Evolutionary conservation across 805 yeast species (phyloP).

Genomic region (Lipomyces mesembrius): DNA sequence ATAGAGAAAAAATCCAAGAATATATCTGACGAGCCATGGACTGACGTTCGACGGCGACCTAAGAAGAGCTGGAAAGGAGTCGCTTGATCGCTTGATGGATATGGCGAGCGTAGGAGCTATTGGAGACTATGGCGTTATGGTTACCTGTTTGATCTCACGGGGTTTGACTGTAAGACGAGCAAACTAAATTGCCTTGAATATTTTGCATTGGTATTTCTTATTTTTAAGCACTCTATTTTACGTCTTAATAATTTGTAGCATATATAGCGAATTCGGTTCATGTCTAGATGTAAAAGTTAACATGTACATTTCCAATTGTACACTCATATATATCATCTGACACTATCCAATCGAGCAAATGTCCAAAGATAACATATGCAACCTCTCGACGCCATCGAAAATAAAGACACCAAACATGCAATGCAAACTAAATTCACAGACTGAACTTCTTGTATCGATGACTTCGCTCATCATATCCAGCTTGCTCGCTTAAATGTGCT

Average conservation of each 20-base stretch:
- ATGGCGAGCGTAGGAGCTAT: not conserved
- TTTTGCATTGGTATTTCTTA: not conserved
- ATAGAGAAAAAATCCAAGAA: not conserved
- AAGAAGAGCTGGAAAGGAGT: conserved; percentile 5
- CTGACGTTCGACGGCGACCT: conserved; percentile 25
- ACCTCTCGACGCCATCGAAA: not conserved
- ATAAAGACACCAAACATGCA: not conserved
- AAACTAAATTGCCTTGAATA: not conserved
- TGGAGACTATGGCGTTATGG: conserved; percentile 1
- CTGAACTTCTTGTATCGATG: conserved; percentile 29
- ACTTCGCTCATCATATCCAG: conserved; percentile 33
- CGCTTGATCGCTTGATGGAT: not conserved
- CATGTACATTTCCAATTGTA: not conserved
- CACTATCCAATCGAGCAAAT: not conserved
- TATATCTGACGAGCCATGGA: conserved; percentile 19
- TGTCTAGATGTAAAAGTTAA: not conserved
- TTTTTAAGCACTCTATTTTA: not conserved
- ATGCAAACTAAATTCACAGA: not conserved
- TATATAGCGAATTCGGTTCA: not conserved
- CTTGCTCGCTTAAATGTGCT: conserved; percentile 35
- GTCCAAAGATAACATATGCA: not conserved
- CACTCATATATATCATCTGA: not conserved
- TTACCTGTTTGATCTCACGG: not conserved
- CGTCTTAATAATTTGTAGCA: not conserved
- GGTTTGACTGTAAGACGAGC: not conserved